Percentiles rank a stretch among this genome's conserved stretches.
Conservation (phyloP, 1,284 basidiomycete species). For the Malassezia equina region DNA sequence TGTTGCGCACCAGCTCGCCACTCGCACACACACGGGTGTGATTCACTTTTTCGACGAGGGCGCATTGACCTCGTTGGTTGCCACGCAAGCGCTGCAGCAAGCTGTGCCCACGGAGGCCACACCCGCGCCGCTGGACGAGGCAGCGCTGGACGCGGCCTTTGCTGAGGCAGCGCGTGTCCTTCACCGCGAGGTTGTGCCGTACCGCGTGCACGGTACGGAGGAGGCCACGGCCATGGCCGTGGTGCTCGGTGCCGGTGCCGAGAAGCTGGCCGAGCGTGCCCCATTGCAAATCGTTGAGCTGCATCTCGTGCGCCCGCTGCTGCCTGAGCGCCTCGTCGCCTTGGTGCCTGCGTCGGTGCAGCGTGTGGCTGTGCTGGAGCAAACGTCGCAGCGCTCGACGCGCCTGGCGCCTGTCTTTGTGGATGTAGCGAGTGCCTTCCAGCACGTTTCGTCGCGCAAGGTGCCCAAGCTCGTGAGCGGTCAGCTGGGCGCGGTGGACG, state of each 20-base stretch:
- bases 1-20: constrained; percentile 61
- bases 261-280: constrained; percentile 48
- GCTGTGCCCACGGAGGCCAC: background rate
- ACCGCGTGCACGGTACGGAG: constrained; percentile 28
- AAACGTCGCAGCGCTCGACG: constrained; percentile 62
- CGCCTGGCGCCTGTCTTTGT: constrained; percentile 83
- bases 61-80: constrained; percentile 5
- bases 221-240: constrained; percentile 32
- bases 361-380: constrained; percentile 75
- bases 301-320: constrained; percentile 66
- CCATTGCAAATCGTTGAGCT: constrained; percentile 59
- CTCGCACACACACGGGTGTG: constrained; percentile 57
- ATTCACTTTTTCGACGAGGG: constrained; percentile 65
- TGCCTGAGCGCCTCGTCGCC: constrained; percentile 57
- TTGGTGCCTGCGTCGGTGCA: constrained; percentile 60
- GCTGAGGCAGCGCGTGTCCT: constrained; percentile 28
- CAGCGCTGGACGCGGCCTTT: constrained; percentile 44
- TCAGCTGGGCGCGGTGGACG: constrained; percentile 27
- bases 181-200: constrained; percentile 32
- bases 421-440: constrained; percentile 66
- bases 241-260: constrained; percentile 35
- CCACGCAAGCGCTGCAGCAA: constrained; percentile 7
- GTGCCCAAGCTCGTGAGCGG: constrained; percentile 34
- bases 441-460: constrained; percentile 53
- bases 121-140: constrained; percentile 11